Evolutionary conservation across 108 stramenopile species (phyloP).

Genomic region (Conticribra guillardii): DNA sequence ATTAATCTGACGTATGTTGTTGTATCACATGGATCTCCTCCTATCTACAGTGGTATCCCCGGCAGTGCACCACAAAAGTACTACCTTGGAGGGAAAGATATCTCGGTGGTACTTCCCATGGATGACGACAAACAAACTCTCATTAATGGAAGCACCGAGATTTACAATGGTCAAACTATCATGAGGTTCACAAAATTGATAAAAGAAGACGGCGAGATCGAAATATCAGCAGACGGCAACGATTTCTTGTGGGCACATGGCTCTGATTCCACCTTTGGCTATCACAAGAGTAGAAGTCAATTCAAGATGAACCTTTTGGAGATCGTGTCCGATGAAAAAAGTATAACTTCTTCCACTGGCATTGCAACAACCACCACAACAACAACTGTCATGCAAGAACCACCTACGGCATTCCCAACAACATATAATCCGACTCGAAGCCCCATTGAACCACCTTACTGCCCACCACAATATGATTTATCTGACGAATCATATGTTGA

Average conservation of each 20-base stretch:
- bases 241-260: slow-evolving; percentile 57
- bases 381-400: too few relatives aligned
- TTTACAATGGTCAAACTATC: slow-evolving; percentile 38
- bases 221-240: slow-evolving; percentile 28
- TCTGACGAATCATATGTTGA: slow-evolving; percentile 1
- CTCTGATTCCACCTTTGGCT: slow-evolving; percentile 35
- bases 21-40: neutral
- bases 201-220: slow-evolving; percentile 50
- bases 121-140: slow-evolving; percentile 57
- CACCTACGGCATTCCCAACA: neutral
- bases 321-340: too few relatives aligned
- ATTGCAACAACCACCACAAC: too few relatives aligned
- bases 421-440: neutral
- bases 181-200: slow-evolving; percentile 70
- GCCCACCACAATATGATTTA: slow-evolving; percentile 8
- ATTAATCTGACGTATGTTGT: neutral
- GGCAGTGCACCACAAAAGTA: slow-evolving; percentile 50
- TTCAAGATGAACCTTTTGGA: slow-evolving; percentile 7
- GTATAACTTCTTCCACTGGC: too few relatives aligned
- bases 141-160: slow-evolving; percentile 45
- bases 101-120: slow-evolving; percentile 39
- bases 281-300: slow-evolving; percentile 24
- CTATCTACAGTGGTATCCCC: slow-evolving; percentile 28
- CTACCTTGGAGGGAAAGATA: slow-evolving; percentile 21
- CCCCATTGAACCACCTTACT: neutral